These are phyloP conservation scores for Fagus crenata DNA, from an alignment of 306 rosid genomes.

Conservation along the genomic window DNA sequence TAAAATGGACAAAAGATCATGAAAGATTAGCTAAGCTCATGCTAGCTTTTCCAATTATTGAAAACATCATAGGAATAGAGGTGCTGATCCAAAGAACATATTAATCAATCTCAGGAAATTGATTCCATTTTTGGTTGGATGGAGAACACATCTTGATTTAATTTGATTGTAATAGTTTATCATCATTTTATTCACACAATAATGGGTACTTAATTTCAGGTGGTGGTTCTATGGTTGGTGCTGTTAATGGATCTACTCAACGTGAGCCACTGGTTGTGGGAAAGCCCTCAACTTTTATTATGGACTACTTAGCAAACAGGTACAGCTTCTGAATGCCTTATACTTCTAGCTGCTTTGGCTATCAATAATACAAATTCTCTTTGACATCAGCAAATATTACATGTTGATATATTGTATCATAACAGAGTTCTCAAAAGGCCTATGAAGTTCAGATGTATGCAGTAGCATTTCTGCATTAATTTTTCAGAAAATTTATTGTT, in stretches of 20 bases:
- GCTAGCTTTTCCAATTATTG: no score
- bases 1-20: no score
- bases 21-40: no score
- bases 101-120: no score
- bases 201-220: conserved; percentile 52
- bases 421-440: background rate
- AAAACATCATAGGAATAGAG: no score
- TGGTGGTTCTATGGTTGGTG: conserved; percentile 98
- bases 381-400: background rate
- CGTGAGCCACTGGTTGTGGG: conserved; percentile 95
- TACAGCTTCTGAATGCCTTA: conserved; percentile 33
- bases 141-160: background rate
- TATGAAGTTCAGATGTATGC: background rate
- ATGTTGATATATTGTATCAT: background rate
- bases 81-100: no score
- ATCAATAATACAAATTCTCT: background rate
- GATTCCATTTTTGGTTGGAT: no score
- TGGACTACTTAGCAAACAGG: conserved; percentile 88
- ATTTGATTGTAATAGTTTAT: background rate
- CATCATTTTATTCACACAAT: background rate
- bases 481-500: background rate
- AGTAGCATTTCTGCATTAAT: background rate
- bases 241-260: conserved; percentile 83
- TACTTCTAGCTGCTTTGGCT: conserved; percentile 6
- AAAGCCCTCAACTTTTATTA: conserved; percentile 98